Base-by-base conservation (phyloP, 441 rosid species). In the Euphorbia schlechtendalii region DNA sequence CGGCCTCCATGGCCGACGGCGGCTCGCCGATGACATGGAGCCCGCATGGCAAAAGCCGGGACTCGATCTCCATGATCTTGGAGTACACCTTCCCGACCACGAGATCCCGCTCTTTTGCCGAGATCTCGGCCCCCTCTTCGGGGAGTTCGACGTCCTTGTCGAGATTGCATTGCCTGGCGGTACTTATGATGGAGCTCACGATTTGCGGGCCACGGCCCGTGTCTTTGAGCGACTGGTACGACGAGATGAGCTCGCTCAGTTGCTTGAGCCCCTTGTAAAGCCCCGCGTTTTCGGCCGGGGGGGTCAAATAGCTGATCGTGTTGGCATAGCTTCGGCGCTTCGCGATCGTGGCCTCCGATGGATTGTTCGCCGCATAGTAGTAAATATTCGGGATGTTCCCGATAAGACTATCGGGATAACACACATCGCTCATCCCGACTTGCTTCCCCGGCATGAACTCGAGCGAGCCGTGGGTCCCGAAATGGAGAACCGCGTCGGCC, bases 361-460 rank as follows among this genome's bases (percentile, higher is more conserved):
- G 99, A 56, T 94, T 94, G 65, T 94, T 94, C 0, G 99, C 98
- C 5, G 99, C 99, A 34, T 94, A 94, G 65, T 94, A 94, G 71
- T 94, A 94, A 0, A 94, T 88, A 72, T 94, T 94, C 14, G 99
- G 99, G 40, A 94, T 94, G 61, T 94, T 94, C 60, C 99, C 99
- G 4, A 94, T 94, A 43, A 94, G 98, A 78, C 98, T 91, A 65
- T 94, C 99, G 0, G 99, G 98, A 72, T 64, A 94, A 63, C 99
- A 94, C 45, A 69, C 96, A 62, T 94, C 99, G 22, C 99, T 94
- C 99, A 94, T 94, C 61, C 99, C 99, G 72, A 94, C 99, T 84
- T 94, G 99, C 78, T 94, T 94, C 64, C 99, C 99, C 0, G 99
- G 99, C 99, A 94, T 94, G 76, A 94, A 94, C 82, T 94, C 98